Evolutionary conservation across 2,329 filamentous ascomycete genomes (phyloP).

Genomic region (Aspergillus sojae): DNA sequence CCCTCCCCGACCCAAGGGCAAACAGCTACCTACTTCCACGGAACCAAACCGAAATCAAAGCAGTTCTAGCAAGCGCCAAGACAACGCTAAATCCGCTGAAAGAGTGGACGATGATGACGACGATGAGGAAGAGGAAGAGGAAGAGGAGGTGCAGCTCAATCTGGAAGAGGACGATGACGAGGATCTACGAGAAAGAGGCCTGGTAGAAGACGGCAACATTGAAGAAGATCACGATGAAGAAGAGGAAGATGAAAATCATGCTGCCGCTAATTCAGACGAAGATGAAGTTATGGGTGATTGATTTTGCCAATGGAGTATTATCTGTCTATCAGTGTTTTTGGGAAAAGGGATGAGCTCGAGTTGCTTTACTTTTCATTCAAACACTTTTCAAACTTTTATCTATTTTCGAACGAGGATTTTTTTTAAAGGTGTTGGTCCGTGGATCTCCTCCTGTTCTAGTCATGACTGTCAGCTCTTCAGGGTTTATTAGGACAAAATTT

Average conservation of each 20-base stretch:
- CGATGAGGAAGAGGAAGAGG: slow-evolving; percentile 42
- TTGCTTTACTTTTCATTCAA: slow-evolving; percentile 7
- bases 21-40: slow-evolving; percentile 25
- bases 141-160: slow-evolving; percentile 27
- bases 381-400: neutral
- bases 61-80: slow-evolving; percentile 23
- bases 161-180: slow-evolving; percentile 45
- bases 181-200: slow-evolving; percentile 38
- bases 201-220: slow-evolving; percentile 50
- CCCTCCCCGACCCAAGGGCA: slow-evolving; percentile 35
- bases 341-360: slow-evolving; percentile 5
- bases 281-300: slow-evolving; percentile 50
- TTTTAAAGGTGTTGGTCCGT: neutral
- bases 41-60: slow-evolving; percentile 18
- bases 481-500: slow-evolving; percentile 13
- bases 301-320: slow-evolving; percentile 13
- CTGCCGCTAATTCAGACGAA: slow-evolving; percentile 37
- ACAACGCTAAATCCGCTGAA: slow-evolving; percentile 41
- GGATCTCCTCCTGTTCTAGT: neutral
- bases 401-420: neutral
- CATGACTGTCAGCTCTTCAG: neutral
- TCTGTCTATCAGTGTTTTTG: slow-evolving; percentile 9
- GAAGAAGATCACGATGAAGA: slow-evolving; percentile 33
- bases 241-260: slow-evolving; percentile 20
- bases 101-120: slow-evolving; percentile 49